These are phyloP conservation scores for Globisporangium spiculum DNA, from an alignment of 352 stramenopile species.

Conservation along the genomic window DNA sequence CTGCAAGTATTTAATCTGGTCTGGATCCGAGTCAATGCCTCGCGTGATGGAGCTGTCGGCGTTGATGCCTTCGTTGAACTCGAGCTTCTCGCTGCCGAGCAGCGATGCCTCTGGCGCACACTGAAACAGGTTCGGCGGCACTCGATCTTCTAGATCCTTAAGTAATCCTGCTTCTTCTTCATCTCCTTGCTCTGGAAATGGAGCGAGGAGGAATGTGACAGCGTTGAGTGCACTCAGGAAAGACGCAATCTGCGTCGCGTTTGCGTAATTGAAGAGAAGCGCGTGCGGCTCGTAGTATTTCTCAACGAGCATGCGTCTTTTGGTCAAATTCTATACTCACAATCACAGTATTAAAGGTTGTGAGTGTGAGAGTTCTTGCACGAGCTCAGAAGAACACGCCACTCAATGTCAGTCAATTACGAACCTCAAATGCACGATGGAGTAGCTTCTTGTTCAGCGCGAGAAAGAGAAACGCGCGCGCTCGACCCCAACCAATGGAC, in stretches of 20 bases:
- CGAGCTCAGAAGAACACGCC: background rate
- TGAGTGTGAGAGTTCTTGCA: background rate
- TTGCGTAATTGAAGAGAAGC: conserved; percentile 65
- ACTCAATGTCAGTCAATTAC: background rate
- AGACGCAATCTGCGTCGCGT: conserved; percentile 44
- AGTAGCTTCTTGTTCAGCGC: conserved; percentile 78
- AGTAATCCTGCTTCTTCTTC: conserved; percentile 3
- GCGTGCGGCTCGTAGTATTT: conserved; percentile 60
- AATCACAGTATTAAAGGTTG: background rate
- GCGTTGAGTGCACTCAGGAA: conserved; percentile 72
- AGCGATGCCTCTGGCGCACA: conserved; percentile 44
- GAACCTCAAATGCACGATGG: conserved; percentile 59
- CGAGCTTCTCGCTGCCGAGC: conserved; percentile 22
- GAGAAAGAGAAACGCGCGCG: conserved; percentile 57
- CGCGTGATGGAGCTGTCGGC: conserved; percentile 31
- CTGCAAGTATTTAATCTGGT: conserved; percentile 47
- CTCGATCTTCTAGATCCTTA: conserved; percentile 13
- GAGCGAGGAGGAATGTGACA: conserved; percentile 54
- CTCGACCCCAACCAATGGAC: conserved; percentile 63
- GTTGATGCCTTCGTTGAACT: conserved; percentile 9
- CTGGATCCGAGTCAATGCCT: conserved; percentile 29
- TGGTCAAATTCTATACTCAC: conserved; percentile 55
- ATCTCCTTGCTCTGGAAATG: conserved; percentile 20
- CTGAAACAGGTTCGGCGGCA: conserved; percentile 54
- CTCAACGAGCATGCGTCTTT: conserved; percentile 55